A percentile compares a stretch with the other conserved stretches of the same genome.
Conservation (phyloP, 345 rosid species). For the Trapa bicornis region DNA sequence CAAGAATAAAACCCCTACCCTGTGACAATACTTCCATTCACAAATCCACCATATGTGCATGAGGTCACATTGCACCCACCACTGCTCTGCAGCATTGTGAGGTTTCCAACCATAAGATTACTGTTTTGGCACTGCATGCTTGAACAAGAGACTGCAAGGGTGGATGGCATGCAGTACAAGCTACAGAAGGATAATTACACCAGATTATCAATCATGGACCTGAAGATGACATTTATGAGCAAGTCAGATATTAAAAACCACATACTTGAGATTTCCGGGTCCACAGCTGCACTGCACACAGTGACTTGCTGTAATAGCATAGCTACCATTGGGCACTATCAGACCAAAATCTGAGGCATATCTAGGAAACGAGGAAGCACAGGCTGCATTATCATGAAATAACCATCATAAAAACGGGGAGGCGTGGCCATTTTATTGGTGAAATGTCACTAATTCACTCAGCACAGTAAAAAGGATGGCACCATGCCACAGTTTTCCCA, state of each 20-base stretch:
- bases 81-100: constrained; percentile 49
- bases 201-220: constrained; percentile 8
- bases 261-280: constrained; percentile 68
- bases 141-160: constrained; percentile 84
- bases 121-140: constrained; percentile 86
- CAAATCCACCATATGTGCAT: constrained; percentile 67
- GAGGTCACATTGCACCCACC: constrained; percentile 89
- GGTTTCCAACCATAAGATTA: constrained; percentile 77
- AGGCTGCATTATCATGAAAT: constrained; percentile 35
- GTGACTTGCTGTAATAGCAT: constrained; percentile 82
- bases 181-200: constrained; percentile 23
- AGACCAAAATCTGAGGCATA: constrained; percentile 64
- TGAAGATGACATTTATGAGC: background rate
- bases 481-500: background rate
- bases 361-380: constrained; percentile 77
- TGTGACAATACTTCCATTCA: constrained; percentile 63
- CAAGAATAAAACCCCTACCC: constrained; percentile 24
- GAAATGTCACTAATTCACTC: background rate
- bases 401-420: background rate
- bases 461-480: background rate
- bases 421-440: background rate
- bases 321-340: constrained; percentile 84
- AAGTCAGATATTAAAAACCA: constrained; percentile 3
- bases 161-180: constrained; percentile 83
- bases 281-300: constrained; percentile 96